A percentile compares a stretch with the other conserved stretches of the same genome.
Evolutionary conservation across 2,329 filamentous ascomycete species (phyloP).

Genomic region (Pseudocercospora musae): DNA sequence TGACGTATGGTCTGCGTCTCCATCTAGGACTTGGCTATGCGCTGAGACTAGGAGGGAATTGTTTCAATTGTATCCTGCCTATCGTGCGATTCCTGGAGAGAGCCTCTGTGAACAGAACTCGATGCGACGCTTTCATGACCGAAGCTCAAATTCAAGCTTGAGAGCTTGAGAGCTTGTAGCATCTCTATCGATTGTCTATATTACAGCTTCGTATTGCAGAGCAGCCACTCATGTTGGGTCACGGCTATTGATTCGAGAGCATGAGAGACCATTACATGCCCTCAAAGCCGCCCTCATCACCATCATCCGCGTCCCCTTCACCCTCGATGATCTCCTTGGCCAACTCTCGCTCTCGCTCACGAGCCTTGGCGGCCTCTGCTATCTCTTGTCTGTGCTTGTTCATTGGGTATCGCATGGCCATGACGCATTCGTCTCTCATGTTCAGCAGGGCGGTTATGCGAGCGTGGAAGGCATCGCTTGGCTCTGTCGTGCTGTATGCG

Average conservation of each 20-base stretch:
- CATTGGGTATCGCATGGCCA: conserved; percentile 99
- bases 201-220: not conserved
- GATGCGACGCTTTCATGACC: not conserved
- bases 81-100: too few relatives aligned
- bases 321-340: conserved; percentile 99
- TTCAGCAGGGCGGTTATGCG: conserved; percentile 88
- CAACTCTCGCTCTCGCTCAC: conserved; percentile 92
- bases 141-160: not conserved
- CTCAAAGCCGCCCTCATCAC: conserved; percentile 85
- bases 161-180: not conserved
- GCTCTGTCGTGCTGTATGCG: conserved; percentile 92
- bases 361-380: conserved; percentile 97
- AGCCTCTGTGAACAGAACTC: too few relatives aligned
- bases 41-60: too few relatives aligned
- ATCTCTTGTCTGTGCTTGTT: conserved; percentile 96
- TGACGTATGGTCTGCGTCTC: too few relatives aligned
- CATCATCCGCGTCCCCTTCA: conserved; percentile 93
- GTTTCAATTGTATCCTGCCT: too few relatives aligned
- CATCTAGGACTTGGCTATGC: too few relatives aligned
- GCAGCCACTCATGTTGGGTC: not conserved
- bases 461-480: conserved; percentile 95
- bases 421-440: conserved; percentile 96
- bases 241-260: too few relatives aligned
- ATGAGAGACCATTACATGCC: conserved; percentile 65
- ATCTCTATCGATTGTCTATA: not conserved